These are phyloP conservation scores for Septoria petroselini DNA, from an alignment of 2,329 filamentous ascomycete genomes.

Conservation along the genomic window DNA sequence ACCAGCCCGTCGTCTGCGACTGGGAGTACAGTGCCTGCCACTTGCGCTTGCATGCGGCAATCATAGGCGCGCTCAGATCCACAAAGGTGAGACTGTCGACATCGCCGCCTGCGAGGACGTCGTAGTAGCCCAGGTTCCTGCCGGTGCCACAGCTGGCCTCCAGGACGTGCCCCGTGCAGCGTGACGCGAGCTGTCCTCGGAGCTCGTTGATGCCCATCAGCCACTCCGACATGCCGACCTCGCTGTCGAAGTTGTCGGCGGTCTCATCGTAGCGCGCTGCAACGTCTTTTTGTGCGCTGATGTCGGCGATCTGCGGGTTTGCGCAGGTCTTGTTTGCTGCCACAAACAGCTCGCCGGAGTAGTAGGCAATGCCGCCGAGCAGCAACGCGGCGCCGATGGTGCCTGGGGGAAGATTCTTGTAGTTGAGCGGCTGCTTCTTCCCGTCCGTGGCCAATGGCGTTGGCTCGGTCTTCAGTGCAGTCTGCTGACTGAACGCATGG, in stretches of 20 bases:
- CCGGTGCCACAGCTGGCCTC: slow-evolving; percentile 52
- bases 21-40: slow-evolving; percentile 43
- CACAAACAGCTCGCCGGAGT: slow-evolving; percentile 40
- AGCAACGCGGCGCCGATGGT: slow-evolving; percentile 6
- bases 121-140: slow-evolving; percentile 48
- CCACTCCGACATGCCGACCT: slow-evolving; percentile 46
- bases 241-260: slow-evolving; percentile 48
- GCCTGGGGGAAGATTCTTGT: slow-evolving; percentile 11
- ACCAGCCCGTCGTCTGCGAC: slow-evolving; percentile 10
- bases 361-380: slow-evolving; percentile 41
- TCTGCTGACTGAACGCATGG: slow-evolving; percentile 1
- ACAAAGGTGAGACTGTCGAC: slow-evolving; percentile 47
- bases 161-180: slow-evolving; percentile 48
- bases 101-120: slow-evolving; percentile 25
- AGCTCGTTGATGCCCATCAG: slow-evolving; percentile 43
- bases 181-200: slow-evolving; percentile 42
- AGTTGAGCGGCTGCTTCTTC: slow-evolving; percentile 6
- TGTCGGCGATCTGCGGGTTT: slow-evolving; percentile 27
- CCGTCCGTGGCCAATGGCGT: not conserved
- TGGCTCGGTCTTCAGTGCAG: not conserved
- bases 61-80: slow-evolving; percentile 49
- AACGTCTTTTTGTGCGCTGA: slow-evolving; percentile 40
- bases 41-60: slow-evolving; percentile 49
- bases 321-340: slow-evolving; percentile 29
- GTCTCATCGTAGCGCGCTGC: slow-evolving; percentile 47